These are phyloP conservation scores for Fusarium floridanum DNA, from an alignment of 2,329 filamentous ascomycete genomes.

Conservation along the genomic window DNA sequence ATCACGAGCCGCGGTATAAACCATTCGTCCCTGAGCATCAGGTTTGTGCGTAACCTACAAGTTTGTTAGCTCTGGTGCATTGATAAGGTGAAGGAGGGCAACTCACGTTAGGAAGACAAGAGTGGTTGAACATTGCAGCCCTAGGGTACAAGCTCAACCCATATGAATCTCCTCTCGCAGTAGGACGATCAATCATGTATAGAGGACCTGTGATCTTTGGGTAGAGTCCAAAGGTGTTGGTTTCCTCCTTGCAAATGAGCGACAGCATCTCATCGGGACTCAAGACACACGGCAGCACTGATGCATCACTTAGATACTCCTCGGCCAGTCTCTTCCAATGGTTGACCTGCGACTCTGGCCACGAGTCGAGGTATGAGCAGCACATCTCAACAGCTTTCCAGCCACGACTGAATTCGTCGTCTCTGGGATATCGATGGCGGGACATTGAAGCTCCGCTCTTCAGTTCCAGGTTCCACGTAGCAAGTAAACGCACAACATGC, in stretches of 20 bases:
- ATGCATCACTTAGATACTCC: slow-evolving; percentile 39
- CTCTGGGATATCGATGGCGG: slow-evolving; percentile 12
- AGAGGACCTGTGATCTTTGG: slow-evolving; percentile 40
- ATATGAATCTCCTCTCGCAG: slow-evolving; percentile 42
- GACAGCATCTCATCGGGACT: slow-evolving; percentile 38
- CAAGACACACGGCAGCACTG: slow-evolving; percentile 27
- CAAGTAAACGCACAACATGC: slow-evolving; percentile 47
- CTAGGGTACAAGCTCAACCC: slow-evolving; percentile 45
- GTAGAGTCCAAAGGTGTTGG: slow-evolving; percentile 48
- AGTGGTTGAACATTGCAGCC: slow-evolving; percentile 49
- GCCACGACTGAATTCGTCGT: slow-evolving; percentile 38
- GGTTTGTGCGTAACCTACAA: slow-evolving; percentile 45
- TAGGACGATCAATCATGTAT: slow-evolving; percentile 15
- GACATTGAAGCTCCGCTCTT: not conserved
- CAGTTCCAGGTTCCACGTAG: slow-evolving; percentile 40
- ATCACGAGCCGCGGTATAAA: slow-evolving; percentile 44
- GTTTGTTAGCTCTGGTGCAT: not conserved
- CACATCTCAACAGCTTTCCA: slow-evolving; percentile 46
- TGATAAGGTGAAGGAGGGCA: too few relatives aligned
- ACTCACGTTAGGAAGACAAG: slow-evolving; percentile 48
- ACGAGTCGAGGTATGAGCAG: slow-evolving; percentile 47
- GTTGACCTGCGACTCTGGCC: slow-evolving; percentile 43
- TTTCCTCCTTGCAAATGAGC: slow-evolving; percentile 48
- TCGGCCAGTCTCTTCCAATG: slow-evolving; percentile 44
- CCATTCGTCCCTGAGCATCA: slow-evolving; percentile 41